Evolutionary conservation across 148 eudicot genomes (phyloP), one percentile per base, ranked within the genome.

Genomic region (Pouteria glomerata): DNA sequence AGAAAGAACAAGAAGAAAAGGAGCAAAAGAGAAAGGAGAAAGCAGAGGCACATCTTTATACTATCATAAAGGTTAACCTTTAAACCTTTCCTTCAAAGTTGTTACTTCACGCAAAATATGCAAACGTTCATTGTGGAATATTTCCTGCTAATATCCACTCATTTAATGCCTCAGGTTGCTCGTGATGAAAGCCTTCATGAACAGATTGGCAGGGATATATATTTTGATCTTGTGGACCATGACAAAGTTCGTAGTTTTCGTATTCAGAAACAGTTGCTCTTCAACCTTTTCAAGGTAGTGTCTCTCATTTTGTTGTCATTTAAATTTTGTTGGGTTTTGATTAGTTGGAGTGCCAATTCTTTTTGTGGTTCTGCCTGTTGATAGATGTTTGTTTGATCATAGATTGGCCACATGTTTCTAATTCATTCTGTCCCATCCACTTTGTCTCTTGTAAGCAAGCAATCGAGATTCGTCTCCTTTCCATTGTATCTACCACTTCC

Each of bases 221-320:
- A 85, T 78, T 94, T 94, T 81, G 98, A 94, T 86, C 93, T 94
- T 66, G 98, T 94, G 33, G 93, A 94, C 71, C 98, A 94, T 82
- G 98, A 94, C 55, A 94, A 89, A 88, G 93, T 86, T 71, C 88
- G 78, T 47, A 86, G 81, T 72, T 94, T 94, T 66, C 89, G 98
- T 33, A 82, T 94, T 66, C 97, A 94, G 83, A 94, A 89, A 74
- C 97, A 89, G 81, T 82, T 57, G 73, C 83, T 85, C 75, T 94
- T 94, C 66, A 85, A 71, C 79, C 73, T 74, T 75, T 94, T 94
- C 82, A 94, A 94, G 97, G 98, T 94, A 85, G 58, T 66, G 14
- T 39, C 39, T 24, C n/a, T 68, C 16, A 2, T 47, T 26, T 29
- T 53, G 47, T 19, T 47, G 48, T 39, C 41, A 15, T 31, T 26